These are phyloP conservation scores for Ramaria sp. DNA, from an alignment of 768 basidiomycete species.

Conservation along the genomic window DNA sequence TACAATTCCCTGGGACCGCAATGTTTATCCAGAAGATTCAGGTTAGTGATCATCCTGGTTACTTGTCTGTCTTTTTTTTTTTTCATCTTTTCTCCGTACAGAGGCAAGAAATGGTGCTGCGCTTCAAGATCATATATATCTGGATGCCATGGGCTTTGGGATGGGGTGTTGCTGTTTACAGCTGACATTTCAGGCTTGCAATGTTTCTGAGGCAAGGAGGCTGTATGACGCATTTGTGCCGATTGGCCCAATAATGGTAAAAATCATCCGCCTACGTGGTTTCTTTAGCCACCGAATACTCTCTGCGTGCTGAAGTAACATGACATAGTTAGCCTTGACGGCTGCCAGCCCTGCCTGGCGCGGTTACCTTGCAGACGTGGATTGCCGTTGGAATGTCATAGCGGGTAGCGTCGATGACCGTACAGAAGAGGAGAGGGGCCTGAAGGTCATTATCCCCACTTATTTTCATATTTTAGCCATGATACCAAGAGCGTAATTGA, in stretches of 20 bases:
- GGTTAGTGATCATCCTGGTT: constrained; percentile 34
- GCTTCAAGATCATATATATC: constrained; percentile 82
- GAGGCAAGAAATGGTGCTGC: constrained; percentile 90
- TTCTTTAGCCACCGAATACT: not conserved
- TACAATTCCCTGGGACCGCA: constrained; percentile 80
- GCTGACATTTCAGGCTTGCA: constrained; percentile 94
- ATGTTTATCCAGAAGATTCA: constrained; percentile 73
- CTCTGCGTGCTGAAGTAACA: not conserved
- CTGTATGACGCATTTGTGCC: constrained; percentile 97
- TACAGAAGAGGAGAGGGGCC: constrained; percentile 87
- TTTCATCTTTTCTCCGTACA: constrained; percentile 20
- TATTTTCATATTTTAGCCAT: not conserved
- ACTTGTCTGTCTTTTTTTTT: too few species aligned
- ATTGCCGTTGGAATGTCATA: constrained; percentile 98
- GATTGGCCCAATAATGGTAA: constrained; percentile 87
- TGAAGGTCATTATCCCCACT: constrained; percentile 42
- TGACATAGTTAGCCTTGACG: constrained; percentile 72
- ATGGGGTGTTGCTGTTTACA: constrained; percentile 99
- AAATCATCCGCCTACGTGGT: constrained; percentile 19
- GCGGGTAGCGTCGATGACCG: constrained; percentile 98
- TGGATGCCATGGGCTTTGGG: constrained; percentile 99
- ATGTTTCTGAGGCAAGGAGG: constrained; percentile 80
- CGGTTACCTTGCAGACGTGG: constrained; percentile 91
- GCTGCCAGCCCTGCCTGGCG: constrained; percentile 94
- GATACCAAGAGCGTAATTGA: not conserved